Evolutionary conservation across 176 grass and related monocot genomes (phyloP).

Genomic region (Puccinellia tenuiflora): DNA sequence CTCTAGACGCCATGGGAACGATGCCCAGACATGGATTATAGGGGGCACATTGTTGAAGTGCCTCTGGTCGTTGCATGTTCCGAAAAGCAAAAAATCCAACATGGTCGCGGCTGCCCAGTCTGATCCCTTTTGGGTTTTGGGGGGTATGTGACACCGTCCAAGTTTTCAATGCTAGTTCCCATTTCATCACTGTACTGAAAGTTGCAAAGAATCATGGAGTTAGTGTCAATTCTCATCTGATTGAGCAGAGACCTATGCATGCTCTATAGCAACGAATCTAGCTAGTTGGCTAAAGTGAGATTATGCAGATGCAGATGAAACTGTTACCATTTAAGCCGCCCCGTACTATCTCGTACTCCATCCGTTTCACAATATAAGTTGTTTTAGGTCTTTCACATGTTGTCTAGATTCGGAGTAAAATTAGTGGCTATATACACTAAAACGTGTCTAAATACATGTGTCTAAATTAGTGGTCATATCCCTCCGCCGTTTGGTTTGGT

Average conservation of each 20-base stretch:
- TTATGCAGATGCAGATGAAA: neutral
- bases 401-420: no score
- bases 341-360: neutral
- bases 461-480: no score
- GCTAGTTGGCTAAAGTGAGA: neutral
- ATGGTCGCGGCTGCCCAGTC: neutral
- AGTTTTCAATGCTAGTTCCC: neutral
- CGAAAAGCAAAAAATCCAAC: constrained; percentile 13
- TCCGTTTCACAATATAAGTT: no score
- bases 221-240: neutral
- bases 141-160: neutral
- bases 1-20: neutral
- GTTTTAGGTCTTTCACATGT: no score
- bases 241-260: constrained; percentile 22
- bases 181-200: neutral
- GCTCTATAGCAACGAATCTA: neutral
- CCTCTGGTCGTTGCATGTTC: constrained; percentile 12
- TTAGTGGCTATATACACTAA: no score
- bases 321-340: neutral
- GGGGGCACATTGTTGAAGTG: constrained; percentile 8
- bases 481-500: no score
- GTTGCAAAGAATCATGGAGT: neutral
- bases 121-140: neutral
- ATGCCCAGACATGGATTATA: neutral
- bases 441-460: no score